A percentile compares a stretch with the other conserved stretches of the same genome.
phyloP scores from a whole-genome alignment of 2,329 filamentous ascomycete species.

The Trichoderma sp. region DNA sequence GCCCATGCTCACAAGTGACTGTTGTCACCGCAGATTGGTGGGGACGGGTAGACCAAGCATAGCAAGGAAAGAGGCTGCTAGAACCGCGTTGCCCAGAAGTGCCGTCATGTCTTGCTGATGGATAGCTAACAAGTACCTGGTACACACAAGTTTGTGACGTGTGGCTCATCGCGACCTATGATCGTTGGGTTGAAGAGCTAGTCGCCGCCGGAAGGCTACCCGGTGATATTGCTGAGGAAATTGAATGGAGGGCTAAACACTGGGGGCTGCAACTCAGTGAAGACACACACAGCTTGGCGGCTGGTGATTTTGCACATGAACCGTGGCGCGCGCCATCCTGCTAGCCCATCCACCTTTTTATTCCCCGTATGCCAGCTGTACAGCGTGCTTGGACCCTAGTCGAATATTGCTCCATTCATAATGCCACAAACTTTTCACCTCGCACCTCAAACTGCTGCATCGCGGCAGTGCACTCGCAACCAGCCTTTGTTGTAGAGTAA shows the following conservation, averaged over 20 bases:
- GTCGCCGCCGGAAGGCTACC: constrained; percentile 25
- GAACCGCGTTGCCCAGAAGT: background rate
- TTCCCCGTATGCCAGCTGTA: constrained; percentile 27
- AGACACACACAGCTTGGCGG: constrained; percentile 17
- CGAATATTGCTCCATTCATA: constrained; percentile 9
- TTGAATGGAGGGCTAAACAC: constrained; percentile 28
- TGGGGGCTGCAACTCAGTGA: constrained; percentile 10
- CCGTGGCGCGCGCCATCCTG: constrained; percentile 27
- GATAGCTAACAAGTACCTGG: constrained; percentile 8
- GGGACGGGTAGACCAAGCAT: background rate
- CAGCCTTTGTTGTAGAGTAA: background rate
- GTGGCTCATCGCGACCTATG: constrained; percentile 24
- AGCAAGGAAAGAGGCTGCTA: background rate
- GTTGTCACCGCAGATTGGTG: constrained; percentile 16
- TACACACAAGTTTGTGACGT: constrained; percentile 14
- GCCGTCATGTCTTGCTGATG: background rate
- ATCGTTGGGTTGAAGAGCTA: constrained; percentile 21
- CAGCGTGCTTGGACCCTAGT: constrained; percentile 21
- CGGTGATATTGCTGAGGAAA: constrained; percentile 27
- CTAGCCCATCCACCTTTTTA: constrained; percentile 24
- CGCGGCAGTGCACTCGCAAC: constrained; percentile 3
- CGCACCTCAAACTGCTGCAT: constrained; percentile 4
- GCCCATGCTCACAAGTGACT: constrained; percentile 11
- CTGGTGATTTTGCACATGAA: constrained; percentile 29
- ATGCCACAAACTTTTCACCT: constrained; percentile 9